Percentiles rank a stretch among this genome's conserved stretches.
These are phyloP conservation scores for Tetrahymena thermophila DNA, from an alignment of 73 alveolate genomes.

Conservation along the genomic window DNA sequence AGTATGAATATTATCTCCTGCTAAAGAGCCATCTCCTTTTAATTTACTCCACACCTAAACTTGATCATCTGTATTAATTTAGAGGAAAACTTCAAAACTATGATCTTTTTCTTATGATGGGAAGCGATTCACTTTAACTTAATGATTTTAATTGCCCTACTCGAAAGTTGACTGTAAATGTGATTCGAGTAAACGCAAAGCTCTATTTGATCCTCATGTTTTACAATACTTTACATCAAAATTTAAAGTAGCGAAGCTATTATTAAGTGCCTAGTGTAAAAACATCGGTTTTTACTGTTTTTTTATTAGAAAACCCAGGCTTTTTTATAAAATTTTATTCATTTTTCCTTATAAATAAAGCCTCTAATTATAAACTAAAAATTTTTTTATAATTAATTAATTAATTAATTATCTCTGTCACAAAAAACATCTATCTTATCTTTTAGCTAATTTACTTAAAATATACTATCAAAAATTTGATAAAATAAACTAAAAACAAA, in stretches of 20 bases:
- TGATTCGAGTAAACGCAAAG: neutral
- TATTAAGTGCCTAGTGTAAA: neutral
- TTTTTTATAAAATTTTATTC: neutral
- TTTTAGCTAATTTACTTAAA: neutral
- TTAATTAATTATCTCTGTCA: neutral
- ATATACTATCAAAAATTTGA: neutral
- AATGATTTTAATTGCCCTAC: neutral
- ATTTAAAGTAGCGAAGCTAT: neutral
- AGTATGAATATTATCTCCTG: neutral
- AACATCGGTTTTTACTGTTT: neutral
- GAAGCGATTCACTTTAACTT: neutral
- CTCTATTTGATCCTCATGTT: neutral
- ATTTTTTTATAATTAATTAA: too few species aligned
- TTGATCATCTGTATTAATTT: neutral
- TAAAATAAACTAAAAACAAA: too few species aligned
- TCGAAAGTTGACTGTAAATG: neutral
- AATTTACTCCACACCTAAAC: neutral
- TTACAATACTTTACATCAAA: neutral
- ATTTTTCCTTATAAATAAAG: neutral
- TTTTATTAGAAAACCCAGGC: neutral
- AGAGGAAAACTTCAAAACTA: neutral
- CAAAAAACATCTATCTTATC: too few species aligned
- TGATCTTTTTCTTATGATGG: neutral
- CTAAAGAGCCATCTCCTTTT: neutral
- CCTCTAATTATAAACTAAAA: neutral